Evolutionary conservation across 2,329 filamentous ascomycete genomes (phyloP).

Genomic region (Trichoderma semiorbis): DNA sequence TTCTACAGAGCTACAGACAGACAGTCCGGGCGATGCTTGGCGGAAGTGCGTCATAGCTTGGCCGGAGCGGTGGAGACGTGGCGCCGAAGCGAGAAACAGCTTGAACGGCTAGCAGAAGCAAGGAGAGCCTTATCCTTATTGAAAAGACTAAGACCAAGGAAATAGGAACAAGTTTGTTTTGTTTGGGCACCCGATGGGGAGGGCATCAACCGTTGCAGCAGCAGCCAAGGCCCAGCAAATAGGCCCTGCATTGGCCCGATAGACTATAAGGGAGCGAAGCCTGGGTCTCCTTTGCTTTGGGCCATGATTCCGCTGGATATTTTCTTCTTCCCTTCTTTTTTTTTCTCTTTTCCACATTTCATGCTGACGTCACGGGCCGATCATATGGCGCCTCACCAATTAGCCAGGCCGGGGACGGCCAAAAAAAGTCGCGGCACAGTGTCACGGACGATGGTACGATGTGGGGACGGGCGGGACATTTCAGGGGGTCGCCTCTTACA

Average conservation of each 20-base stretch:
- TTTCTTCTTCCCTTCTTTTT: neutral
- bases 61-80: constrained; percentile 2
- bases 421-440: constrained; percentile 16
- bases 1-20: neutral
- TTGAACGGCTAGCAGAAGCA: neutral
- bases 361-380: constrained; percentile 19
- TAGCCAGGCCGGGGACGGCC: neutral
- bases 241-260: neutral
- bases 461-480: constrained; percentile 8
- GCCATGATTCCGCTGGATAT: neutral
- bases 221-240: neutral
- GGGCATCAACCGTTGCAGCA: neutral
- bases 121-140: neutral
- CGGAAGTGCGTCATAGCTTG: constrained; percentile 18
- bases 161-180: neutral
- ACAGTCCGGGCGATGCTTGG: neutral
- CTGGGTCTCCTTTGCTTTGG: neutral
- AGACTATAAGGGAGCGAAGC: neutral
- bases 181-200: neutral
- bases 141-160: neutral
- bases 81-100: constrained; percentile 5
- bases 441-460: constrained; percentile 5
- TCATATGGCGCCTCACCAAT: constrained; percentile 18
- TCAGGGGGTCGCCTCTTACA: constrained; percentile 16
- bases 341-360: neutral